Percentiles rank a stretch among this genome's conserved stretches.
These are phyloP conservation scores for Aspergillus intermedius DNA, from an alignment of 2,329 filamentous ascomycete species.

Conservation along the genomic window DNA sequence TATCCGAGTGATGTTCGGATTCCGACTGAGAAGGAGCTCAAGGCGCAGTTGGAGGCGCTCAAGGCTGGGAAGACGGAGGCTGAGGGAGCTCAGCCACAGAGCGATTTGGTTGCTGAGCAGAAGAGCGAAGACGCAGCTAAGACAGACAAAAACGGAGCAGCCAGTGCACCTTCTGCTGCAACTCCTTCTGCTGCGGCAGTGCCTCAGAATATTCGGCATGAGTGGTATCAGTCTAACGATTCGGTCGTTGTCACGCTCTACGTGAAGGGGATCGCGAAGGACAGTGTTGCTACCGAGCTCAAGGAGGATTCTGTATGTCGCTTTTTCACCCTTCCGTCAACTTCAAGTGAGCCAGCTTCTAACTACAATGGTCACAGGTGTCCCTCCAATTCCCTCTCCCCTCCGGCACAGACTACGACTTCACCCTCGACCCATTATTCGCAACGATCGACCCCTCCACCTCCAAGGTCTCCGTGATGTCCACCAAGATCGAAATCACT, in stretches of 20 bases:
- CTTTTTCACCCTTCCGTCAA: not conserved
- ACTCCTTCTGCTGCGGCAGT: constrained; percentile 6
- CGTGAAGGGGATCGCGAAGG: constrained; percentile 57
- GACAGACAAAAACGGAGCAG: not conserved
- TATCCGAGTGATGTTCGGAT: constrained; percentile 44
- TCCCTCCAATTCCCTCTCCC: constrained; percentile 54
- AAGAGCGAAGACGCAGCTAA: not conserved
- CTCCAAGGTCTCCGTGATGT: constrained; percentile 60
- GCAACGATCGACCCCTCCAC: constrained; percentile 55
- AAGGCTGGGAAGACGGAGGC: constrained; percentile 18
- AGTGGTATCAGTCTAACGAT: constrained; percentile 62
- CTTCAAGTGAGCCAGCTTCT: not conserved
- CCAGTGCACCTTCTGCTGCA: not conserved
- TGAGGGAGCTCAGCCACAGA: not conserved
- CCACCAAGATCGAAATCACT: constrained; percentile 72
- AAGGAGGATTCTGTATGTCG: constrained; percentile 40
- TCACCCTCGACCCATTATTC: constrained; percentile 61
- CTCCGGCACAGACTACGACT: constrained; percentile 51
- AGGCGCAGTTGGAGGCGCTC: constrained; percentile 26
- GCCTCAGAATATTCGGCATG: constrained; percentile 58
- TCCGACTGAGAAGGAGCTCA: constrained; percentile 35
- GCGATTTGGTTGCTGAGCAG: not conserved
- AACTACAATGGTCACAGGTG: constrained; percentile 29
- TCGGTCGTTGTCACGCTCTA: constrained; percentile 59
- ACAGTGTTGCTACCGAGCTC: constrained; percentile 49